Conservation (phyloP, 2,329 filamentous ascomycete genomes). For the Fusarium sp. region DNA sequence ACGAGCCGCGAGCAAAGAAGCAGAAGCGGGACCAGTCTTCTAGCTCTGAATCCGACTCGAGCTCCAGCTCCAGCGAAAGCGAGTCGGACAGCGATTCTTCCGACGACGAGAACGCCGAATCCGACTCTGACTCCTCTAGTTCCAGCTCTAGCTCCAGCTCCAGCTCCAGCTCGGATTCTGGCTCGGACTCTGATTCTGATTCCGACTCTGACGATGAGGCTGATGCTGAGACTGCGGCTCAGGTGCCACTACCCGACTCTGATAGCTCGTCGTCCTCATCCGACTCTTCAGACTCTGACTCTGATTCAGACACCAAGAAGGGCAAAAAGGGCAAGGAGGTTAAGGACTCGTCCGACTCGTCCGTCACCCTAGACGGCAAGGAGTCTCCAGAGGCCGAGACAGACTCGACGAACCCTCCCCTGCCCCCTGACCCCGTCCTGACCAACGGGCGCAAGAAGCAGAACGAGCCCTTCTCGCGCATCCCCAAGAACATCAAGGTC, state of each 20-base stretch:
- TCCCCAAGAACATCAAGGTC: slow-evolving; percentile 75
- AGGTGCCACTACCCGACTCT: slow-evolving; percentile 58
- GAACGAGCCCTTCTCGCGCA: slow-evolving; percentile 81
- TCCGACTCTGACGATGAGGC: slow-evolving; percentile 54
- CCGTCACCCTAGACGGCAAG: slow-evolving; percentile 61
- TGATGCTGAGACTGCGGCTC: slow-evolving; percentile 51
- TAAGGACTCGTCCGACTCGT: slow-evolving; percentile 56
- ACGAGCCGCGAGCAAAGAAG: slow-evolving; percentile 66
- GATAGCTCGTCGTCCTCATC: slow-evolving; percentile 50
- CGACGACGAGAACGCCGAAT: slow-evolving; percentile 51
- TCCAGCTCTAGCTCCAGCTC: slow-evolving; percentile 35
- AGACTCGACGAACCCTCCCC: slow-evolving; percentile 58
- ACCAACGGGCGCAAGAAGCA: slow-evolving; percentile 59
- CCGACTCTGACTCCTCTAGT: slow-evolving; percentile 49
- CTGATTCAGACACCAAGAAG: slow-evolving; percentile 48
- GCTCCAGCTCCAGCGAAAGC: slow-evolving; percentile 44
- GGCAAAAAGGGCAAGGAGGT: slow-evolving; percentile 27
- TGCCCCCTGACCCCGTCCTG: slow-evolving; percentile 62
- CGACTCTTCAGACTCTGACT: slow-evolving; percentile 39
- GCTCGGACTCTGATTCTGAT: slow-evolving; percentile 52
- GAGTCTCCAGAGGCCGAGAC: slow-evolving; percentile 55
- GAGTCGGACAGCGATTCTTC: slow-evolving; percentile 46
- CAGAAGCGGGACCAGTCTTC: slow-evolving; percentile 49
- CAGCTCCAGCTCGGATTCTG: slow-evolving; percentile 43
- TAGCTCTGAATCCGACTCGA: slow-evolving; percentile 45